A percentile compares a stretch with the other conserved stretches of the same genome.
These are phyloP conservation scores for Chlamydomonas schloesseri DNA, from an alignment of 139 green algal species.

Conservation along the genomic window DNA sequence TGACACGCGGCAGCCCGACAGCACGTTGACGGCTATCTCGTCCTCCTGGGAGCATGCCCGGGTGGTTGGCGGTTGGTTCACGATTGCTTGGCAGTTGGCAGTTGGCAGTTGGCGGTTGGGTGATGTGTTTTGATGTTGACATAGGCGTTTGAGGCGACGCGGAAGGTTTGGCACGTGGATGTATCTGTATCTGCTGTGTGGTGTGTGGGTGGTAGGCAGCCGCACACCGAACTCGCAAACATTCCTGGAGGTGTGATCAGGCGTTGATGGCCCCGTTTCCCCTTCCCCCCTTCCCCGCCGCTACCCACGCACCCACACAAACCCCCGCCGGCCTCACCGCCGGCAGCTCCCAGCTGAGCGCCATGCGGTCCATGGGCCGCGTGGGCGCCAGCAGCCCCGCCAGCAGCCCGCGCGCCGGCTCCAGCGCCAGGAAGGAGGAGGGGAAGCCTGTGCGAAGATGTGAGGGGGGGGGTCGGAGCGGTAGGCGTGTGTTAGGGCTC, in stretches of 20 bases:
- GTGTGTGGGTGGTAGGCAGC: too few species aligned
- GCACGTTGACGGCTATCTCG: conserved; percentile 69
- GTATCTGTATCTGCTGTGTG: too few species aligned
- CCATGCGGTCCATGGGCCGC: conserved; percentile 82
- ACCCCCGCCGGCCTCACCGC: conserved; percentile 26
- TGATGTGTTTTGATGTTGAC: too few species aligned
- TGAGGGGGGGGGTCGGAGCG: background rate
- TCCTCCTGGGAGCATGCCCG: conserved; percentile 78
- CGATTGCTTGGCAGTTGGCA: too few species aligned
- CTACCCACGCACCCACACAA: background rate
- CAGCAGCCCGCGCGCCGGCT: conserved; percentile 47
- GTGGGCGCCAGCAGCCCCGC: conserved; percentile 58
- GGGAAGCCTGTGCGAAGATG: conserved; percentile 66
- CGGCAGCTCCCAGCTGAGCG: conserved; percentile 57
- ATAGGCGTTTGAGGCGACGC: too few species aligned
- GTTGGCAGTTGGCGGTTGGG: too few species aligned
- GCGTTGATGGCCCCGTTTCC: too few species aligned
- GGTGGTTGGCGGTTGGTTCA: too few species aligned
- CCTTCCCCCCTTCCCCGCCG: background rate
- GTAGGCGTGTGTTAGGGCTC: too few species aligned
- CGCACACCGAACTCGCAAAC: too few species aligned
- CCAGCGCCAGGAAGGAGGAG: conserved; percentile 65
- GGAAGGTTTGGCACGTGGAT: too few species aligned
- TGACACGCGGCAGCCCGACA: conserved; percentile 62
- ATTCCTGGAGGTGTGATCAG: too few species aligned